Evolutionary conservation across 2,329 filamentous ascomycete species (phyloP), one percentile per base, ranked within the genome.

Genomic region (Fusarium globosum): DNA sequence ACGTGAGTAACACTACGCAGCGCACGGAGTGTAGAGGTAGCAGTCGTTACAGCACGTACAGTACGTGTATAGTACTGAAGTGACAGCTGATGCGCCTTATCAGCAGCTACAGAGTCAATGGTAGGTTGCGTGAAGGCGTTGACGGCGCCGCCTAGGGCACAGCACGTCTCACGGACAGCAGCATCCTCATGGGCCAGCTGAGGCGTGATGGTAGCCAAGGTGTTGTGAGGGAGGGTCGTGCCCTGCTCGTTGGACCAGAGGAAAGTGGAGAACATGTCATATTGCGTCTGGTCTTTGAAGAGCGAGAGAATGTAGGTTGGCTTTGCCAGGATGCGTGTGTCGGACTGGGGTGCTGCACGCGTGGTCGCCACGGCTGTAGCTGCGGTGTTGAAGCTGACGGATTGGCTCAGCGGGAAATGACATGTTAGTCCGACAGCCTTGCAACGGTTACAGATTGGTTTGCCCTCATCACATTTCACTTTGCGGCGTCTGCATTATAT

Each of bases 401-500:
- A 30, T 30, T 57, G 53, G 48, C 57, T 45, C 18, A 76, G 63
- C 6, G 66, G 60, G 35, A 72, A 56, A 56, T 71, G 65, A 20
- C 75, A 77, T 23, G 49, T 35, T 38, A 68, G 57, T 7, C 71
- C 68, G 20, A 67, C 51, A 3, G 56, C 55, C 4, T 71, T 51
- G 45, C 76, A 78, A 36, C 61, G 55, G 30, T 68, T 41, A 41
- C 76, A 78, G 3, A 62, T 53, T 20, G 76, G 76, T 38, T 59
- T 77, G 4, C 49, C 65, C 33, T 78, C 72, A 38, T 78, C 76
- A 41, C 76, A 78, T 61, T 78, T 78, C 45, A 75, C 66, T 55
- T 73, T 77, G 15, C 76, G 74, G 33, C 72, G 70, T 51, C 76
- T 58, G 56, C 56, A 38, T 77, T n/a, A 61, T 15, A 60, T 59